Evolutionary conservation across 176 grass and related monocot species (phyloP).

Genomic region (Tuctoria greenei): DNA sequence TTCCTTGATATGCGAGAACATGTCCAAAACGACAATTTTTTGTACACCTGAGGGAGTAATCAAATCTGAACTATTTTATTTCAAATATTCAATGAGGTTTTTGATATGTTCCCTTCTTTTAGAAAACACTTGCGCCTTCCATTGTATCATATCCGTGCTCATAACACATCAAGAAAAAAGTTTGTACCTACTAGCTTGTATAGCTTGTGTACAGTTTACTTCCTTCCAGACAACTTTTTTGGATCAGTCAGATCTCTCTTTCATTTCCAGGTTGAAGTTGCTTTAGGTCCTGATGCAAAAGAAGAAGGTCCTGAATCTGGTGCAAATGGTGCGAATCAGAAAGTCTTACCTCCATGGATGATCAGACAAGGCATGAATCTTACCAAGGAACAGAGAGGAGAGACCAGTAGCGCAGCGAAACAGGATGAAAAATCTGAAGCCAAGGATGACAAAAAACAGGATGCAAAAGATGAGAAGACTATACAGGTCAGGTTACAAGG

Average conservation of each 20-base stretch:
- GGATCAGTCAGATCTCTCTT: not conserved
- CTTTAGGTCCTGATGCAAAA: conserved; percentile 56
- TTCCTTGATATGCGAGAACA: too few species aligned
- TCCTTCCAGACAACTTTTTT: not conserved
- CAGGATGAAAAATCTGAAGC: conserved; percentile 37
- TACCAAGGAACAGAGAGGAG: conserved; percentile 94
- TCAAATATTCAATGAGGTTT: not conserved
- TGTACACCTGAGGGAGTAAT: too few species aligned
- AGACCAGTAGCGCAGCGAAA: conserved; percentile 39
- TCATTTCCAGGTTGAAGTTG: conserved; percentile 74
- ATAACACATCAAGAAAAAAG: not conserved
- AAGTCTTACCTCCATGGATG: conserved; percentile 97
- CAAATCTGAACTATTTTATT: not conserved
- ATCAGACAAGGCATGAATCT: conserved; percentile 96
- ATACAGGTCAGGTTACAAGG: conserved; percentile 52
- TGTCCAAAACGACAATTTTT: too few species aligned
- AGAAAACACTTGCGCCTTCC: not conserved
- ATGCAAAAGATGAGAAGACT: conserved; percentile 65
- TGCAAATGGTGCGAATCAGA: conserved; percentile 43
- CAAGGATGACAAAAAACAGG: conserved; percentile 72
- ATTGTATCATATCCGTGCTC: not conserved
- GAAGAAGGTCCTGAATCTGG: conserved; percentile 65
- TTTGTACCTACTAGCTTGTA: conserved; percentile 2
- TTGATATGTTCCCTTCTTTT: not conserved
- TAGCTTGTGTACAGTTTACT: not conserved